Percentiles rank a stretch among this genome's conserved stretches.
Conservation (phyloP, 2,329 filamentous ascomycete species). For the Aureobasidium namibiae region DNA sequence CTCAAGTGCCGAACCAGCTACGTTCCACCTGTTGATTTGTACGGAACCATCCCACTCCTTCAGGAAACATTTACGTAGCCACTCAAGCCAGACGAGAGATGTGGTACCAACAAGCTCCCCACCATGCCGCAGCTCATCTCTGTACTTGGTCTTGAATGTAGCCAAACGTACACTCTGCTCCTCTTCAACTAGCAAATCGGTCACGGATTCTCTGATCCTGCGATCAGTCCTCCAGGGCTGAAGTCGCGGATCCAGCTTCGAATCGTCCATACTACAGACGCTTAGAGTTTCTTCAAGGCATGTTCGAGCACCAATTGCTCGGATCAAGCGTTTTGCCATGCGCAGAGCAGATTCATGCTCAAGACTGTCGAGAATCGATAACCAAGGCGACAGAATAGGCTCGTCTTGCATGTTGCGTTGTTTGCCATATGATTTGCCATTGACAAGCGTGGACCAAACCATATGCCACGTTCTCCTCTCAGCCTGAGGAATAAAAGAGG, state of each 20-base stretch:
- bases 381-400: not conserved
- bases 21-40: constrained; percentile 58
- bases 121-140: not conserved
- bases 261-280: not conserved
- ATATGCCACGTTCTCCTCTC: not conserved
- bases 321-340: constrained; percentile 41
- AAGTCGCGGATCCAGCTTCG: not conserved
- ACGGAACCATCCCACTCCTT: constrained; percentile 73
- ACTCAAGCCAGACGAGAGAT: constrained; percentile 47
- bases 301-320: constrained; percentile 40
- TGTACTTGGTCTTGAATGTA: not conserved
- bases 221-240: constrained; percentile 4
- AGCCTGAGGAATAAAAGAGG: not conserved
- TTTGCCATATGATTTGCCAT: constrained; percentile 13
- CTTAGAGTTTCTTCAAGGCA: constrained; percentile 22
- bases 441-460: constrained; percentile 2
- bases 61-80: constrained; percentile 66
- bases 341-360: constrained; percentile 34
- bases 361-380: constrained; percentile 10
- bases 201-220: not conserved
- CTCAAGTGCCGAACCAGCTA: constrained; percentile 69
- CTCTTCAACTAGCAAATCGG: not conserved
- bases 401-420: not conserved
- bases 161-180: constrained; percentile 9
- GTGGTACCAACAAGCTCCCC: constrained; percentile 14